Conservation (phyloP, 805 yeast genomes). For the Saturnispora sekii region DNA sequence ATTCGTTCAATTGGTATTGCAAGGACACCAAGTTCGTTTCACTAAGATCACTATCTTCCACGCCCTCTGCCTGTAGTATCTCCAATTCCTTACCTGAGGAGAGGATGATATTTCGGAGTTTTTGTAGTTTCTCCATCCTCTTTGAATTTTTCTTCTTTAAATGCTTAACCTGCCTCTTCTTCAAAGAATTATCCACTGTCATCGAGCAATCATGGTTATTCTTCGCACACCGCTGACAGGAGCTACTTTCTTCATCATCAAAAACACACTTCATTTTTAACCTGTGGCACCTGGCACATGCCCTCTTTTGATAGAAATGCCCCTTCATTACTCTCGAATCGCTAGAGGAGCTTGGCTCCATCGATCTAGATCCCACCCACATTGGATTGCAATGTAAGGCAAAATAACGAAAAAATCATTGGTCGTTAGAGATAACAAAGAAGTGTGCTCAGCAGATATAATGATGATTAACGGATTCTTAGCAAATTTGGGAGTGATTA, state of each 20-base stretch:
- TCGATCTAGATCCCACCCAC: neutral
- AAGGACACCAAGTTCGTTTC: slow-evolving; percentile 16
- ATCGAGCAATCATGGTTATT: slow-evolving; percentile 38
- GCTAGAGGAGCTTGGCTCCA: neutral
- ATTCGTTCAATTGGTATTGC: slow-evolving; percentile 24
- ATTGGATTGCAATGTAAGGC: no score
- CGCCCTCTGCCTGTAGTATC: slow-evolving; percentile 14
- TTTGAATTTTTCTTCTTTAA: slow-evolving; percentile 23
- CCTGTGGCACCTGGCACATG: slow-evolving; percentile 48
- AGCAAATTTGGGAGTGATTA: no score
- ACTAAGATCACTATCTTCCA: slow-evolving; percentile 15
- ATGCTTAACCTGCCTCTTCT: slow-evolving; percentile 19
- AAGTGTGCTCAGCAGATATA: no score
- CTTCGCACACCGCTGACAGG: slow-evolving; percentile 38
- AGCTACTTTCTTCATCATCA: slow-evolving; percentile 33
- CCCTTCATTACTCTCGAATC: no score
- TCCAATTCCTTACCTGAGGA: slow-evolving; percentile 20
- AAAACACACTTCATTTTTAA: slow-evolving; percentile 44
- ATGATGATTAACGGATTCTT: no score
- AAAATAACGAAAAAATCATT: no score
- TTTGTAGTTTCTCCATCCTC: slow-evolving; percentile 21
- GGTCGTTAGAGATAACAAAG: no score
- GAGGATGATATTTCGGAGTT: slow-evolving; percentile 20
- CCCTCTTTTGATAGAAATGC: slow-evolving; percentile 20
- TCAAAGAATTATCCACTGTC: slow-evolving; percentile 44